Conservation (phyloP, 192 early-diverging fungal species). For the Diversispora epigaea region DNA sequence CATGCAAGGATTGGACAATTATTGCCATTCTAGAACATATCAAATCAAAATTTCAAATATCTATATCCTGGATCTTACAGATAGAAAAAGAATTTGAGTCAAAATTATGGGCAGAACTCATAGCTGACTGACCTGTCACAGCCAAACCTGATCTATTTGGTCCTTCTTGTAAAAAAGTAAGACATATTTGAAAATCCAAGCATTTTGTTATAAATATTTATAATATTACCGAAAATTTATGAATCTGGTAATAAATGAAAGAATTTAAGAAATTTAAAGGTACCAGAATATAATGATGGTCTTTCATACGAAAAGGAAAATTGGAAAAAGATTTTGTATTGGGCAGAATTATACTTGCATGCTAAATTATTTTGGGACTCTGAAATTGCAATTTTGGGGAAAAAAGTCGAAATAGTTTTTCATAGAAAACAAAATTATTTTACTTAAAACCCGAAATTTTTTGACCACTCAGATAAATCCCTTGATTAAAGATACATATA, state of each 20-base stretch:
- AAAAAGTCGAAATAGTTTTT: too few relatives aligned
- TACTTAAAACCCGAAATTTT: too few relatives aligned
- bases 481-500: too few relatives aligned
- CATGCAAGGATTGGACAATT: constrained; percentile 29
- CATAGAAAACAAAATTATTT: too few relatives aligned
- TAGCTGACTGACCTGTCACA: constrained; percentile 30
- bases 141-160: constrained; percentile 26
- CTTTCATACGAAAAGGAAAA: constrained; percentile 20
- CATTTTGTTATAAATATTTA: constrained; percentile 20
- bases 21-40: constrained; percentile 24
- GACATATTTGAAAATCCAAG: constrained; percentile 2
- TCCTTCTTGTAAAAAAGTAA: constrained; percentile 13
- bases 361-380: too few relatives aligned
- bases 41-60: constrained; percentile 27
- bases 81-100: constrained; percentile 29
- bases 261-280: constrained; percentile 24
- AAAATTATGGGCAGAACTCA: constrained; percentile 27
- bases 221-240: constrained; percentile 21
- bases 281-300: constrained; percentile 24
- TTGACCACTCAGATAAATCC: too few relatives aligned
- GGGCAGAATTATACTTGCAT: too few relatives aligned
- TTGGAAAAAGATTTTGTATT: constrained; percentile 20
- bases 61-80: constrained; percentile 17
- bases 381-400: too few relatives aligned
- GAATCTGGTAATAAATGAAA: constrained; percentile 25